Base-by-base conservation (phyloP, 2,329 filamentous ascomycete species). In the Penicillium digitatum region DNA sequence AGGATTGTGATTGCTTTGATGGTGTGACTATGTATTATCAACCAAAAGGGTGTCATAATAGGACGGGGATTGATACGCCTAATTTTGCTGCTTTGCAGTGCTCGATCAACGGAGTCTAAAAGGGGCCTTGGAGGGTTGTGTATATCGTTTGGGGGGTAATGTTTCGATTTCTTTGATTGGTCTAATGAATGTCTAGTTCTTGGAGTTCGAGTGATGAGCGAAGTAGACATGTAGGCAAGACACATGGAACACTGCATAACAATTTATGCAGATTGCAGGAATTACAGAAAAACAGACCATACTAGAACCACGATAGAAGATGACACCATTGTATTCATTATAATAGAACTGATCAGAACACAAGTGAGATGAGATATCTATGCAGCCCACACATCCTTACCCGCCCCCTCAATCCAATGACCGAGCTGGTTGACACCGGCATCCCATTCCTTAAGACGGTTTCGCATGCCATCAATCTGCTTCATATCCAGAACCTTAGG, bases 401-500 rank as follows among this genome's bases (percentile, higher is more conserved):
- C 93, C 32, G 89, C 89, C 22, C 86, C 84, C 79, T 97, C 93
- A 69, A 97, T 96, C 91, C 92, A 97, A 78, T 95, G 94, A 60
- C 93, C 93, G 54, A 99, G 81, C 74, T 94, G 87, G 73, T 97
- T 96, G 61, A 99, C 93, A 71, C 91, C 96, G 48, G 87, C 86
- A 72, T 96, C 92, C 94, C 94, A 99, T 68, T 99, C 93, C 71
- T 88, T 87, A 69, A 99, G 77, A 66, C 94, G 82, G 69, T 85
- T 81, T 67, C 90, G 85, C 93, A 99, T 96, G 68, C 87, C 89
- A 68, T 88, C 89, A 66, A 99, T 96, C 79, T 97, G 94, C 75
- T 85, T 86, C 85, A 92, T 90, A 74, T 97, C 94, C 63, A 99
- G 78, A 31, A 99, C 92, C 82, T 97, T 97, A 22, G 94, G 94